These are phyloP conservation scores for Bipolaris zeicola DNA, from an alignment of 2,329 filamentous ascomycete species.

Conservation along the genomic window DNA sequence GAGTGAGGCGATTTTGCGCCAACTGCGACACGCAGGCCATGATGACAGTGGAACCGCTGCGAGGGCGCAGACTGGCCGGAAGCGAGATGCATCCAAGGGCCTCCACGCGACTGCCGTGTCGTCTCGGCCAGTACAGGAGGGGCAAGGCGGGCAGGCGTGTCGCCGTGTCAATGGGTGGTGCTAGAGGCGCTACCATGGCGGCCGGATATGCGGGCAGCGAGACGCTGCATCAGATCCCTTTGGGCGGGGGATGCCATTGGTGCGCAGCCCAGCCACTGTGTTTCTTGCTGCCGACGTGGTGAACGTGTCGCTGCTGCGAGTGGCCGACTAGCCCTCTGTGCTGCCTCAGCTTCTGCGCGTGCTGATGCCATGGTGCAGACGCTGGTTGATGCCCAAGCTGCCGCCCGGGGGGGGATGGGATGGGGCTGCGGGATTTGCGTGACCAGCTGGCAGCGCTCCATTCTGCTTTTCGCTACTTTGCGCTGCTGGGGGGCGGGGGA, in stretches of 20 bases:
- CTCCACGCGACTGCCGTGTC: conserved; percentile 30
- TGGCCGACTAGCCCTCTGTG: conserved; percentile 26
- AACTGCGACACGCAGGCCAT: conserved; percentile 22
- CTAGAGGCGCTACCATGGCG: conserved; percentile 22
- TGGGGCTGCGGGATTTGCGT: not conserved
- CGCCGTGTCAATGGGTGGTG: conserved; percentile 38
- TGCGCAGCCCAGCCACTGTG: conserved; percentile 2
- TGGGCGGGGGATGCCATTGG: conserved; percentile 10
- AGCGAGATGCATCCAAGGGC: conserved; percentile 26
- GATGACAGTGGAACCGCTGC: conserved; percentile 27
- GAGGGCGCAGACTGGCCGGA: conserved; percentile 19
- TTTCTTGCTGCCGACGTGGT: conserved; percentile 31
- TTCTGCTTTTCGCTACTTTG: no score
- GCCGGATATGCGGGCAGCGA: conserved; percentile 44
- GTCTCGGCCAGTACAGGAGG: conserved; percentile 28
- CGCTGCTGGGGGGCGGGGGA: not conserved
- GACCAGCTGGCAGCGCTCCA: not conserved
- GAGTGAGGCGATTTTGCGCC: conserved; percentile 36
- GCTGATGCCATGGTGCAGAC: conserved; percentile 24
- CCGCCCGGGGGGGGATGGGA: no score
- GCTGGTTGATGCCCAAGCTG: not conserved
- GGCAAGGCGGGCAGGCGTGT: conserved; percentile 34
- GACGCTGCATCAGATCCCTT: conserved; percentile 27
- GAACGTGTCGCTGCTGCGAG: conserved; percentile 40
- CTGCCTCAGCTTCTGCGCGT: conserved; percentile 28